These are phyloP conservation scores for Fraxinus paxiana DNA, from an alignment of 305 asterid species.

Conservation along the genomic window DNA sequence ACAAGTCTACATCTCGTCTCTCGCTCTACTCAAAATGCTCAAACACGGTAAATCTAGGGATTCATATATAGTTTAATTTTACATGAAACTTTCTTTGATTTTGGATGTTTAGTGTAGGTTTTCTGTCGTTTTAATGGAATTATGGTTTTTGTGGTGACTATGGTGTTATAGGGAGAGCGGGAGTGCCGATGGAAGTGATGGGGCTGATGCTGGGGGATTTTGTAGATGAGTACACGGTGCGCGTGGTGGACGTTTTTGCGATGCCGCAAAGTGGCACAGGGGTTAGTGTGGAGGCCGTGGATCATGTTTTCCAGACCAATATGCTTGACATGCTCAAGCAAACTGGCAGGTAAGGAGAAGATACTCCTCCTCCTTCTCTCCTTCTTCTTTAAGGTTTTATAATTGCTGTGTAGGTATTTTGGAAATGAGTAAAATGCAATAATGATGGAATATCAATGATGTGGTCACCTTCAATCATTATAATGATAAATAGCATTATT, in stretches of 20 bases:
- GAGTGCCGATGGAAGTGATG: conserved; percentile 99
- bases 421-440: neutral
- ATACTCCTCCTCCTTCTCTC: neutral
- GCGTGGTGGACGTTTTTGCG: conserved; percentile 92
- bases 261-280: conserved; percentile 99
- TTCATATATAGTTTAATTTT: conserved; percentile 12
- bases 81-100: conserved; percentile 1
- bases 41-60: conserved; percentile 86
- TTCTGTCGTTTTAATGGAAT: conserved; percentile 1
- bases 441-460: no score
- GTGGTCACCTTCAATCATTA: no score
- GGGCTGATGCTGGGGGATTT: conserved; percentile 96
- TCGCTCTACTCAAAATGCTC: conserved; percentile 93
- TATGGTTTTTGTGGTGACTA: conserved; percentile 22
- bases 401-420: neutral
- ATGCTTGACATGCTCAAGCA: conserved; percentile 99
- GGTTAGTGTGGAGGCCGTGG: conserved; percentile 95
- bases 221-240: conserved; percentile 94
- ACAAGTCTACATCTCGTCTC: conserved; percentile 94
- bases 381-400: neutral
- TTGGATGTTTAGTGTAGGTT: neutral
- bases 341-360: conserved; percentile 67
- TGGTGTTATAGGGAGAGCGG: conserved; percentile 62
- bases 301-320: conserved; percentile 93
- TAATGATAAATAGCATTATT: neutral